Percentiles rank a stretch among this genome's conserved stretches.
Conservation (phyloP, 208 protist species). For the Acanthamoeba triangularis region DNA sequence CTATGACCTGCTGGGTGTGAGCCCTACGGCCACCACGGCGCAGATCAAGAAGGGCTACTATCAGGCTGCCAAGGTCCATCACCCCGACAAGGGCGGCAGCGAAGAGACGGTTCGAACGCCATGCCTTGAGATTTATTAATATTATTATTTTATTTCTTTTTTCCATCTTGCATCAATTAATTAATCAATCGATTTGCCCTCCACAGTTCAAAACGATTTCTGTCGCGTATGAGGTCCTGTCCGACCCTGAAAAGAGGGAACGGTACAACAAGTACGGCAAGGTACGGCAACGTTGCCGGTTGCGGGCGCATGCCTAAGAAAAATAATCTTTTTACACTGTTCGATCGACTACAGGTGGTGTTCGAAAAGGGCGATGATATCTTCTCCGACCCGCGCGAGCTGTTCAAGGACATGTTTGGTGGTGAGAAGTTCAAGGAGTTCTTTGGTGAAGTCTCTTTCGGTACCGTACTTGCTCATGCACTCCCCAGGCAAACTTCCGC, state of each 20-base stretch:
- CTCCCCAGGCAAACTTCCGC: not conserved
- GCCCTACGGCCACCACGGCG: slow-evolving; percentile 18
- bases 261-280: slow-evolving; percentile 72
- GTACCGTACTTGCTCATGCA: not conserved
- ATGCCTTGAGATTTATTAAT: not conserved
- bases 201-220: slow-evolving; percentile 71
- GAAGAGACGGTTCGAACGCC: slow-evolving; percentile 61
- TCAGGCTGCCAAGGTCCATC: slow-evolving; percentile 45
- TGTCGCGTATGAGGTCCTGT: slow-evolving; percentile 69
- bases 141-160: no score
- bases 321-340: not conserved
- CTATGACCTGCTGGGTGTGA: slow-evolving; percentile 69
- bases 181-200: not conserved
- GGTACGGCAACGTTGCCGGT: not conserved
- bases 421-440: slow-evolving; percentile 73
- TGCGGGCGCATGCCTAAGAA: not conserved
- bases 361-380: slow-evolving; percentile 69
- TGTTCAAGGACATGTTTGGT: slow-evolving; percentile 76
- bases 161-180: not conserved
- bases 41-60: slow-evolving; percentile 77
- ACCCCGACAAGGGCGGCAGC: slow-evolving; percentile 74
- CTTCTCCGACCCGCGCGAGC: slow-evolving; percentile 70
- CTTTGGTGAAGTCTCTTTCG: slow-evolving; percentile 73
- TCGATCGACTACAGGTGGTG: not conserved
- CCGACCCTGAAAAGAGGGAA: slow-evolving; percentile 65